Evolutionary conservation across 148 eudicot species (phyloP).

Genomic region (Heliamphora exappendiculata): DNA sequence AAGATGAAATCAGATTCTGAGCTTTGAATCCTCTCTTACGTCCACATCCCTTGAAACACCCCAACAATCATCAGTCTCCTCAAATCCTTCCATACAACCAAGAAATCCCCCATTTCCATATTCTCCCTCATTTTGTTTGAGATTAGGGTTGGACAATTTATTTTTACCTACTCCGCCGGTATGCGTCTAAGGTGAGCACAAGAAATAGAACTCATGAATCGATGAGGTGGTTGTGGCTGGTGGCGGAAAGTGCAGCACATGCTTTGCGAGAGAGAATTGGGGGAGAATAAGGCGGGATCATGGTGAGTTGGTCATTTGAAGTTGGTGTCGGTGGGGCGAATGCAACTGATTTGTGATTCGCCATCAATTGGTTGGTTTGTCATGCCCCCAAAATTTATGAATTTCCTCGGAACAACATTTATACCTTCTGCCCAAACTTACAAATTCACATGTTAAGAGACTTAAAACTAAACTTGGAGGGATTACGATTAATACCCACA

Average conservation of each 20-base stretch:
- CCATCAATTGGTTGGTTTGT: background rate
- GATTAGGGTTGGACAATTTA: no score
- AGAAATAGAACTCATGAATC: no score
- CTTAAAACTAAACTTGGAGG: no score
- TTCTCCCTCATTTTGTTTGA: no score
- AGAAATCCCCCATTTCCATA: conserved; percentile 44
- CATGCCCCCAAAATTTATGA: no score
- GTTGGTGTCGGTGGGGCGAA: conserved; percentile 39
- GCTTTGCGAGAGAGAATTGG: conserved; percentile 13
- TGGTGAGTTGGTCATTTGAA: conserved; percentile 20
- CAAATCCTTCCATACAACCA: conserved; percentile 50
- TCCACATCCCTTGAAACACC: conserved; percentile 62
- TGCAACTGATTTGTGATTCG: conserved; percentile 34
- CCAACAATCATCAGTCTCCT: conserved; percentile 74
- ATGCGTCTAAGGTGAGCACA: no score
- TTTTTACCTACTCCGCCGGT: no score
- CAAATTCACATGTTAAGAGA: no score
- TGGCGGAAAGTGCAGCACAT: conserved; percentile 14
- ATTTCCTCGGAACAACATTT: no score
- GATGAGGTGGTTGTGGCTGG: conserved; percentile 12
- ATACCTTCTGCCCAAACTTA: no score
- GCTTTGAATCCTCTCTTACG: conserved; percentile 49
- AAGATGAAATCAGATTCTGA: conserved; percentile 8
- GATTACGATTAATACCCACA: no score
- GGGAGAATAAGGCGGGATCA: conserved; percentile 15